These are phyloP conservation scores for Coemansia sp. DNA, from an alignment of 192 early-diverging fungal species.

Conservation along the genomic window DNA sequence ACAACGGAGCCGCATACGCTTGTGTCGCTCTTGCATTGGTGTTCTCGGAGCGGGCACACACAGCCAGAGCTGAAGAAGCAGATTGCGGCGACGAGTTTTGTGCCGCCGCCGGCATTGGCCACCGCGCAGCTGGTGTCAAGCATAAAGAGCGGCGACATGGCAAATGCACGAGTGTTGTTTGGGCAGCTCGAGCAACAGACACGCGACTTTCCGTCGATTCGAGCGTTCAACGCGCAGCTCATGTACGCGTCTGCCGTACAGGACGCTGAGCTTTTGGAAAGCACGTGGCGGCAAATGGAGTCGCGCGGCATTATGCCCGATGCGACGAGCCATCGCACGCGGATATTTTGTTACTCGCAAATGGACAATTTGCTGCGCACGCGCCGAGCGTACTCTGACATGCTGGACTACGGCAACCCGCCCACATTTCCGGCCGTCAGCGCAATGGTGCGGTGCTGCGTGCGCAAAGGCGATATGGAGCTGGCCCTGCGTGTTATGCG, in stretches of 20 bases:
- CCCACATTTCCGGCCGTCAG: slow-evolving; percentile 12
- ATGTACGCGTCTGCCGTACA: slow-evolving; percentile 8
- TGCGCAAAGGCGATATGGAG: slow-evolving; percentile 11
- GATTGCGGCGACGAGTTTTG: slow-evolving; percentile 6
- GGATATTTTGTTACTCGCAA: slow-evolving; percentile 20
- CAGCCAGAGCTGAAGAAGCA: background rate
- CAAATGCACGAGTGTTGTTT: slow-evolving; percentile 11
- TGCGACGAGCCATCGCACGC: slow-evolving; percentile 15
- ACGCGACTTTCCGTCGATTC: slow-evolving; percentile 15
- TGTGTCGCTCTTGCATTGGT: slow-evolving; percentile 14
- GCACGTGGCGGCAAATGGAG: slow-evolving; percentile 38
- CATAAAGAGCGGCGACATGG: slow-evolving; percentile 10
- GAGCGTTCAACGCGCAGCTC: slow-evolving; percentile 31
- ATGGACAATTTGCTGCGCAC: slow-evolving; percentile 26
- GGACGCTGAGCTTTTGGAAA: slow-evolving; percentile 15
- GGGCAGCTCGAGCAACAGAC: slow-evolving; percentile 19
- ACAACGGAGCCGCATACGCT: slow-evolving; percentile 12
- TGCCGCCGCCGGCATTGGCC: slow-evolving; percentile 12
- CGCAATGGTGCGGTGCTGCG: slow-evolving; percentile 30
- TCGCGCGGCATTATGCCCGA: slow-evolving; percentile 20
- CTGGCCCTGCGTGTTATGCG: slow-evolving; percentile 28
- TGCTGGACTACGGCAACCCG: slow-evolving; percentile 33
- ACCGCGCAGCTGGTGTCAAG: slow-evolving; percentile 15
- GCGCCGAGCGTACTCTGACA: slow-evolving; percentile 36
- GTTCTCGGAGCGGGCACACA: background rate